Base-by-base conservation (phyloP, 495 filamentous ascomycete genomes). In the Trichocladium uniseriatum region DNA sequence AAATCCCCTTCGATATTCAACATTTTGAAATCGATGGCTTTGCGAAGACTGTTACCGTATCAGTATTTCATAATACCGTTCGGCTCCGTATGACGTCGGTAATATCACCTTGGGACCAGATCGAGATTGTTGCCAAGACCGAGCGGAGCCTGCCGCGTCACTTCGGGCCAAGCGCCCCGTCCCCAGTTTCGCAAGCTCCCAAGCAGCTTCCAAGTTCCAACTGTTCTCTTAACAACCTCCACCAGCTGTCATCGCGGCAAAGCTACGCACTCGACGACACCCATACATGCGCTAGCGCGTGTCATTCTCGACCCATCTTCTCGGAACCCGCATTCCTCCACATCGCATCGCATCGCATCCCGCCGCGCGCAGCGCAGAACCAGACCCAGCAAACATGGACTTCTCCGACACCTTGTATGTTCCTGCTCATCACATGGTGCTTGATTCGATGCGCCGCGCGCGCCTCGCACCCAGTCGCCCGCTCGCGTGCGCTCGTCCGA, bases 401-500 rank as follows among this genome's bases (percentile, higher is more conserved):
- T 59, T 64, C 55, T 61, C 61, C 7, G 56, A 64, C 36, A 45
- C 5, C 31, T 64, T 64, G 61, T 64, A 59, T 38, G 59, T 42
- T 43, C 24, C 24, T 27, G 24, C 24, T 8, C 3, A 27, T 8
- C 20, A 13, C 3, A 6, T n/a, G 11, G 16, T 2, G n/a, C 35
- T 35, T 18, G 18, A 14, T 16, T 5, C 31, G 20, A 15, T 35
- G 32, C 40, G 7, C 18, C 37, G 37, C 3, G 24, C 24, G 8
- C 24, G 8, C 24, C 24, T 3, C 24, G 24, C 24, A 27, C 3
- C 24, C 24, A 29, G 27, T 29, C 10, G 27, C 5, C 27, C 27
- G 27, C 27, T 10, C 27, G 27, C 27, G 27, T 10, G 27, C 27
- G 27, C 27, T 29, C 5, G n/a, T n/a, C n/a, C n/a, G n/a, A n/a